phyloP scores from a whole-genome alignment of 805 yeast species.

The Priceomyces carsonii region DNA sequence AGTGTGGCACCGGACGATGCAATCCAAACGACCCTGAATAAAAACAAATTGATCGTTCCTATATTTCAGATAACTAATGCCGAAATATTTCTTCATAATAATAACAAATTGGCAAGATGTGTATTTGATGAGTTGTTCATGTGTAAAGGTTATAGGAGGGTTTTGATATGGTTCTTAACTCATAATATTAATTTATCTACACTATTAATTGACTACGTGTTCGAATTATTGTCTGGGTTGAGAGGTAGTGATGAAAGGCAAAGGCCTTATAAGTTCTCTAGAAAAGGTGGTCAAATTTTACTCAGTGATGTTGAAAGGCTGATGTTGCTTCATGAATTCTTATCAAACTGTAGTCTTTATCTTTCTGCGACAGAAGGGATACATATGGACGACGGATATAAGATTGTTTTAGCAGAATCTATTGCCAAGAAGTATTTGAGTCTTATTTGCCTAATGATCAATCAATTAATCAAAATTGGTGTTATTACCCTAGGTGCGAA shows the following conservation, averaged over 20 bases:
- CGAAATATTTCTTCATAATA: slow-evolving; percentile 51
- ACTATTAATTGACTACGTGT: slow-evolving; percentile 60
- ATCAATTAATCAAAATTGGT: slow-evolving; percentile 46
- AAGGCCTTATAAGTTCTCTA: slow-evolving; percentile 46
- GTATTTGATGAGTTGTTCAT: slow-evolving; percentile 71
- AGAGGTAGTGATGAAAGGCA: slow-evolving; percentile 45
- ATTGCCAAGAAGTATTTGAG: slow-evolving; percentile 46
- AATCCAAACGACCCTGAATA: slow-evolving; percentile 22
- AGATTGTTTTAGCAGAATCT: slow-evolving; percentile 29
- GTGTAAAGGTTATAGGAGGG: slow-evolving; percentile 64
- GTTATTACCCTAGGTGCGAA: slow-evolving; percentile 43
- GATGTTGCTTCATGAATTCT: slow-evolving; percentile 70
- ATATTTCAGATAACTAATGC: slow-evolving; percentile 41
- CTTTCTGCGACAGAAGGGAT: slow-evolving; percentile 32
- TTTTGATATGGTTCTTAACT: slow-evolving; percentile 66
- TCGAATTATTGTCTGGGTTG: slow-evolving; percentile 56
- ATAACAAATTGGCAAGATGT: slow-evolving; percentile 53
- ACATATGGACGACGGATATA: slow-evolving; percentile 27
- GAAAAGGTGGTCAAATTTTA: slow-evolving; percentile 51
- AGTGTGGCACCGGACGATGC: slow-evolving; percentile 28
- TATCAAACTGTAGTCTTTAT: slow-evolving; percentile 48
- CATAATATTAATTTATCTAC: slow-evolving; percentile 56
- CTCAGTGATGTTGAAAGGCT: slow-evolving; percentile 61
- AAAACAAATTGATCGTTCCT: slow-evolving; percentile 30
- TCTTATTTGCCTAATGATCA: slow-evolving; percentile 63